A percentile compares a stretch with the other conserved stretches of the same genome.
These are phyloP conservation scores for Eucalyptus cloeziana DNA, from an alignment of 345 rosid genomes.

Conservation along the genomic window DNA sequence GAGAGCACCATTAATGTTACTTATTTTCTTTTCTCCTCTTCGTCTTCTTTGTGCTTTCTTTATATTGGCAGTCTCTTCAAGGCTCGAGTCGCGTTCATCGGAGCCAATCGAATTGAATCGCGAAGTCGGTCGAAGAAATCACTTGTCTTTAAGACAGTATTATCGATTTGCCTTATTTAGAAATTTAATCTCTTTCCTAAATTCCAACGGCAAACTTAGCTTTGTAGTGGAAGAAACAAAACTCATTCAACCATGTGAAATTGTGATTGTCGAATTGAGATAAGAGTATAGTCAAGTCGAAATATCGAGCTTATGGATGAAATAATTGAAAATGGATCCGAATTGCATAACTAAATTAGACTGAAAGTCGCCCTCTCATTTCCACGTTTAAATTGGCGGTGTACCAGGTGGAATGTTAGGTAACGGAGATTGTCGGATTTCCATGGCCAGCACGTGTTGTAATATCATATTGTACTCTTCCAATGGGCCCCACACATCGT, in stretches of 20 bases:
- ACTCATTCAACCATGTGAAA: neutral
- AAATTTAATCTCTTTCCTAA: neutral
- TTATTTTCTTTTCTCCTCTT: neutral
- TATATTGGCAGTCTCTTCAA: too few relatives aligned
- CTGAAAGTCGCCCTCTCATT: neutral
- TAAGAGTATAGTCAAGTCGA: neutral
- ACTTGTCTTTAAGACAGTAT: rapidly evolving
- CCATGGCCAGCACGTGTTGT: neutral
- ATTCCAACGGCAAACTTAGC: neutral
- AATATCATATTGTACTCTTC: neutral
- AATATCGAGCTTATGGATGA: neutral
- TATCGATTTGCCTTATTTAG: rapidly evolving
- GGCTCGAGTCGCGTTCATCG: rapidly evolving
- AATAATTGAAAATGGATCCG: neutral
- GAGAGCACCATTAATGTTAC: neutral
- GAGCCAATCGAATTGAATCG: neutral
- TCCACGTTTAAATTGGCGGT: neutral
- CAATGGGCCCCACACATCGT: neutral
- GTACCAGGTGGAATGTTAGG: neutral
- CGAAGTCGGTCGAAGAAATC: rapidly evolving
- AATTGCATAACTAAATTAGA: neutral
- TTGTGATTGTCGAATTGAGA: neutral
- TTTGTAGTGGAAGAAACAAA: neutral
- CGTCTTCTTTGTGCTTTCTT: too few relatives aligned
- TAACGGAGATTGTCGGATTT: neutral